These are phyloP conservation scores for Leishmania guyanensis DNA, from an alignment of 208 protist genomes.

Conservation along the genomic window DNA sequence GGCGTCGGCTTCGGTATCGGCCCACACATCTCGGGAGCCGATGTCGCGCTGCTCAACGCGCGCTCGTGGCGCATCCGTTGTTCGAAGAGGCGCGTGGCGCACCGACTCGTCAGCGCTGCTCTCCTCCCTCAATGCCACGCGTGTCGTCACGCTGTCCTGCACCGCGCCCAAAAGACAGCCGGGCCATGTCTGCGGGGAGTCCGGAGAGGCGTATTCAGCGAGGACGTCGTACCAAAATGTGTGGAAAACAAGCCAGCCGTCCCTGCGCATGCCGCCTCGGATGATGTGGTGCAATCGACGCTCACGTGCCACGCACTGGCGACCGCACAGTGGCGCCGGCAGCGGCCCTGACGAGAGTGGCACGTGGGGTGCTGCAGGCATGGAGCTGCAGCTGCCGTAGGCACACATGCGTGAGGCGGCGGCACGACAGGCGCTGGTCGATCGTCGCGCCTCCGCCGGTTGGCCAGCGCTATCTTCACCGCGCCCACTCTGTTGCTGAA, in stretches of 20 bases:
- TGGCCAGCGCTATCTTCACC: not conserved
- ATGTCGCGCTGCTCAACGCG: not conserved
- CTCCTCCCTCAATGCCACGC: not conserved
- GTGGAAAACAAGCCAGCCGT: constrained; percentile 38
- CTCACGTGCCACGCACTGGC: not conserved
- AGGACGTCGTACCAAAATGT: constrained; percentile 40
- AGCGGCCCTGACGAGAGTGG: not conserved
- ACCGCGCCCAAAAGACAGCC: not conserved
- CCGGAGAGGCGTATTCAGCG: not conserved
- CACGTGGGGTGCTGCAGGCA: not conserved
- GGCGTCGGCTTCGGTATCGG: not conserved
- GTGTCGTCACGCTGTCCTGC: not conserved
- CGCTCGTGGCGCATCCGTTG: not conserved
- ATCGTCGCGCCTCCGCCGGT: not conserved
- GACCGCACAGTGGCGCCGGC: not conserved
- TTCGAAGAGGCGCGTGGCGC: not conserved
- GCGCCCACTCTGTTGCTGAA: not conserved
- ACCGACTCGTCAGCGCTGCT: not conserved
- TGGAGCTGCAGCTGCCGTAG: not conserved
- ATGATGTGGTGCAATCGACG: constrained; percentile 8
- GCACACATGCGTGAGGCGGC: not conserved
- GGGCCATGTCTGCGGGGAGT: not conserved
- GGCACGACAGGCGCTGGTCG: not conserved
- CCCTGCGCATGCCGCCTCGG: constrained; percentile 26
- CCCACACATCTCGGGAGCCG: not conserved